These are phyloP conservation scores for Scedosporium boydii DNA, from an alignment of 2,329 filamentous ascomycete genomes.

Conservation along the genomic window DNA sequence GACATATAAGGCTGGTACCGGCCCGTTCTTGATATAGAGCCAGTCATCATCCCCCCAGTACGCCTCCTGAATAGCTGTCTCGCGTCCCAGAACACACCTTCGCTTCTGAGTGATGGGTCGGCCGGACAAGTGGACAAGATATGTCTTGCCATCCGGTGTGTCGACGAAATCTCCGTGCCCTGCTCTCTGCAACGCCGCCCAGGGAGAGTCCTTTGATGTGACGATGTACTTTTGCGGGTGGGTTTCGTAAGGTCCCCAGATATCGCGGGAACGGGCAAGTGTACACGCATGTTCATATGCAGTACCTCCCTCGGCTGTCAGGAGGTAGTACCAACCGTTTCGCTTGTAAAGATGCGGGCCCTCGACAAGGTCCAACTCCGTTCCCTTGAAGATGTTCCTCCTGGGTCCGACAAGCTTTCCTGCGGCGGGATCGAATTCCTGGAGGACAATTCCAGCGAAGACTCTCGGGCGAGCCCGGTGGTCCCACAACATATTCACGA, in stretches of 20 bases:
- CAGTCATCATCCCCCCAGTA: slow-evolving; percentile 51
- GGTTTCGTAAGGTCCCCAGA: slow-evolving; percentile 54
- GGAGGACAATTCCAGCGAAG: slow-evolving; percentile 49
- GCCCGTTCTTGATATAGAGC: slow-evolving; percentile 51
- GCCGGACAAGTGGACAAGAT: slow-evolving; percentile 43
- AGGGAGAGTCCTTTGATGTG: slow-evolving; percentile 39
- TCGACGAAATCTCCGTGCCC: slow-evolving; percentile 47
- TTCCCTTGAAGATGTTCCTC: slow-evolving; percentile 47
- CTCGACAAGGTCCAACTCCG: slow-evolving; percentile 44
- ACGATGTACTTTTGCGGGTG: slow-evolving; percentile 50
- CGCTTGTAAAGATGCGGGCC: slow-evolving; percentile 50
- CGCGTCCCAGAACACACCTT: slow-evolving; percentile 43
- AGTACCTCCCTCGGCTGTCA: slow-evolving; percentile 52
- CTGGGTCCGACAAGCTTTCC: slow-evolving; percentile 43
- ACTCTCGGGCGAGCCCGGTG: slow-evolving; percentile 36
- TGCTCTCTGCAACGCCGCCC: slow-evolving; percentile 39
- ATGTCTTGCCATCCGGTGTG: slow-evolving; percentile 40
- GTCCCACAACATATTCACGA: slow-evolving; percentile 48
- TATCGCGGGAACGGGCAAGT: slow-evolving; percentile 38
- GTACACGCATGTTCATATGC: slow-evolving; percentile 53
- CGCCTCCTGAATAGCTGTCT: slow-evolving; percentile 49
- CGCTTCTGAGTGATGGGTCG: slow-evolving; percentile 41
- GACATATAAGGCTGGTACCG: slow-evolving; percentile 42
- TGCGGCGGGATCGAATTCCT: slow-evolving; percentile 42
- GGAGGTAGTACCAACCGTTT: slow-evolving; percentile 49